Conservation (phyloP, 164 flowering plant genomes). For the Malania oleifera region DNA sequence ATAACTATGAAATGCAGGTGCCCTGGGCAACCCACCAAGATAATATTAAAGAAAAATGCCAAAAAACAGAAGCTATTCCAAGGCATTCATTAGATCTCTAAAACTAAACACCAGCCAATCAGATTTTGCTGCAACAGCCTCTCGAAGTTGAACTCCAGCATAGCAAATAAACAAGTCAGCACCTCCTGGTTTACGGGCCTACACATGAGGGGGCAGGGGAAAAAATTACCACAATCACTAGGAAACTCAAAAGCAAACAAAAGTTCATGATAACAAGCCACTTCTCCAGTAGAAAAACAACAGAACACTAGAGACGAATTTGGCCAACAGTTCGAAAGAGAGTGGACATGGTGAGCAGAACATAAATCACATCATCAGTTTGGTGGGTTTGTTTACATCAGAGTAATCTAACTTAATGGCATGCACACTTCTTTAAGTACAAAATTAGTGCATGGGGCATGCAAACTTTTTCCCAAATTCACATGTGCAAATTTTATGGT, state of each 20-base stretch:
- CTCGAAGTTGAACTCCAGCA: conserved; percentile 85
- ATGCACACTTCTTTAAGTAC: no score
- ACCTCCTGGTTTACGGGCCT: conserved; percentile 94
- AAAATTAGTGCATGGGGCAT: no score
- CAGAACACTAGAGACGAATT: not conserved
- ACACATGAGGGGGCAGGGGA: not conserved
- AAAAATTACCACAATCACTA: not conserved
- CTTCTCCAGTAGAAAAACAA: not conserved
- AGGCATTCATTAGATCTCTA: conserved; percentile 57
- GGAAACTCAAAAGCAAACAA: not conserved
- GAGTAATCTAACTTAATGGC: not conserved
- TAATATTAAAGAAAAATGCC: not conserved
- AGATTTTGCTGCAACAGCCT: conserved; percentile 77
- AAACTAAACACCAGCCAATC: conserved; percentile 89
- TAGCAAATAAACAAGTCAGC: conserved; percentile 92
- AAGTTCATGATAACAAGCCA: no score
- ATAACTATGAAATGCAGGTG: not conserved
- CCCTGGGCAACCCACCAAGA: not conserved
- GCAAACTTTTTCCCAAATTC: no score
- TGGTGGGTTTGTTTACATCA: not conserved
- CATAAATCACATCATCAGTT: not conserved
- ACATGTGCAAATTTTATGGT: no score
- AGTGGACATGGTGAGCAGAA: not conserved
- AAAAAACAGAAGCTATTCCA: conserved; percentile 32
- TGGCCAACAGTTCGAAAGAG: not conserved